A percentile compares a stretch with the other conserved stretches of the same genome.
Evolutionary conservation across 1,139 yeast genomes (phyloP).

Genomic region (Arxiozyma telluris): DNA sequence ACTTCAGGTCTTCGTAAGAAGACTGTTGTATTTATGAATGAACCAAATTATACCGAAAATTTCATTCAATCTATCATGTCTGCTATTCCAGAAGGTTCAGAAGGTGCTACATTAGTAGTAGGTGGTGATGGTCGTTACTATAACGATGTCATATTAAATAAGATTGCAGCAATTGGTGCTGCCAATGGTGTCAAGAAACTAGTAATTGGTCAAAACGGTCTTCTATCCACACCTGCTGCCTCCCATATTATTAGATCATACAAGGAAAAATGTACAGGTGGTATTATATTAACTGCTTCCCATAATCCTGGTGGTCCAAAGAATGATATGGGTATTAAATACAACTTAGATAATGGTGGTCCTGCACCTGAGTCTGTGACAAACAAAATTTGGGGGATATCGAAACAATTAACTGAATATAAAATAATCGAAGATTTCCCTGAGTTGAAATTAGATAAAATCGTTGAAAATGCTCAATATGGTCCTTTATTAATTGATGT

Average conservation of each 20-base stretch:
- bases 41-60: conserved; percentile 80
- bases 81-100: conserved; percentile 83
- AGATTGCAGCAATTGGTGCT: conserved; percentile 75
- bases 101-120: conserved; percentile 69
- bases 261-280: conserved; percentile 66
- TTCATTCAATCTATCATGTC: conserved; percentile 79
- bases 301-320: conserved; percentile 99
- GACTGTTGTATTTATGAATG: conserved; percentile 67
- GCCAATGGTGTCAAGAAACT: conserved; percentile 85
- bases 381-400: conserved; percentile 67
- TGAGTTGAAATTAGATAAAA: conserved; percentile 46
- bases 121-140: conserved; percentile 98
- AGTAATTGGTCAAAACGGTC: conserved; percentile 79
- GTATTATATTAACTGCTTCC: conserved; percentile 90
- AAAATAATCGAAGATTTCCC: conserved; percentile 49
- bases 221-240: conserved; percentile 92
- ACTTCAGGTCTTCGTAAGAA: conserved; percentile 94
- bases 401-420: conserved; percentile 52
- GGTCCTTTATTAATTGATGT: conserved; percentile 62
- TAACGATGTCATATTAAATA: conserved; percentile 71
- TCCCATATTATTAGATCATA: conserved; percentile 77
- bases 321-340: conserved; percentile 90
- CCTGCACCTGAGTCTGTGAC: conserved; percentile 99
- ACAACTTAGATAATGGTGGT: conserved; percentile 91
- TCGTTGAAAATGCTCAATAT: conserved; percentile 42